Conservation (phyloP, 768 basidiomycete genomes). For the Podaxis mareebaensis region DNA sequence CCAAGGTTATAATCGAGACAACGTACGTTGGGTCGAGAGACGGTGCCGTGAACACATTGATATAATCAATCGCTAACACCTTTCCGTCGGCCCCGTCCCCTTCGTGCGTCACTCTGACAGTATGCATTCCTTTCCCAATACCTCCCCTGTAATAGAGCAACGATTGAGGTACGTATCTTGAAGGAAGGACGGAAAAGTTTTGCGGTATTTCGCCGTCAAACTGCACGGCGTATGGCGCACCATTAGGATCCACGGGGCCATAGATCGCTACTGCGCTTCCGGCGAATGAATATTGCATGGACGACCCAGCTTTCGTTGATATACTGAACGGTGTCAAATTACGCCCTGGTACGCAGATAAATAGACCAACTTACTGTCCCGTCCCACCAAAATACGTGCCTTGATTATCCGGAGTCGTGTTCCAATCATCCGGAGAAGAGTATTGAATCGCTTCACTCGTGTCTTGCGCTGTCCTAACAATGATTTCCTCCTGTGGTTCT, state of each 20-base stretch:
- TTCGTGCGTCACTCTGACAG: conserved; percentile 17
- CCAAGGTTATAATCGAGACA: not conserved
- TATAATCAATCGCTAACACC: conserved; percentile 31
- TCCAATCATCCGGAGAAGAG: conserved; percentile 31
- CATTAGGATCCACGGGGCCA: conserved; percentile 37
- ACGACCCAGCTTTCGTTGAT: conserved; percentile 22
- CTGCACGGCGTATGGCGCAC: conserved; percentile 30
- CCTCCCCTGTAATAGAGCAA: conserved; percentile 31
- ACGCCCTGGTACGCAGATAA: not conserved
- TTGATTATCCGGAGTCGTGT: conserved; percentile 27
- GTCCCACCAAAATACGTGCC: conserved; percentile 47
- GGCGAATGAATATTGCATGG: conserved; percentile 28
- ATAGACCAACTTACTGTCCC: conserved; percentile 37
- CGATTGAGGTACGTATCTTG: conserved; percentile 25
- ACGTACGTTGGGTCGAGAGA: conserved; percentile 24
- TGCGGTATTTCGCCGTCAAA: conserved; percentile 25
- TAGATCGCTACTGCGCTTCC: conserved; percentile 37
- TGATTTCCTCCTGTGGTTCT: conserved; percentile 23
- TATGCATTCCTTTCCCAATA: conserved; percentile 31
- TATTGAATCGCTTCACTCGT: conserved; percentile 38
- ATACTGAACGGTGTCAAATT: conserved; percentile 13
- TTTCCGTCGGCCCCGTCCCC: conserved; percentile 16
- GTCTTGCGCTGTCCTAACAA: conserved; percentile 33
- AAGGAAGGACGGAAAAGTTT: conserved; percentile 22
- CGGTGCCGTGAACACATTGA: conserved; percentile 27